A percentile compares a stretch with the other conserved stretches of the same genome.
These are phyloP conservation scores for Solanum chmielewskii DNA, from an alignment of 257 asterid genomes.

Conservation along the genomic window DNA sequence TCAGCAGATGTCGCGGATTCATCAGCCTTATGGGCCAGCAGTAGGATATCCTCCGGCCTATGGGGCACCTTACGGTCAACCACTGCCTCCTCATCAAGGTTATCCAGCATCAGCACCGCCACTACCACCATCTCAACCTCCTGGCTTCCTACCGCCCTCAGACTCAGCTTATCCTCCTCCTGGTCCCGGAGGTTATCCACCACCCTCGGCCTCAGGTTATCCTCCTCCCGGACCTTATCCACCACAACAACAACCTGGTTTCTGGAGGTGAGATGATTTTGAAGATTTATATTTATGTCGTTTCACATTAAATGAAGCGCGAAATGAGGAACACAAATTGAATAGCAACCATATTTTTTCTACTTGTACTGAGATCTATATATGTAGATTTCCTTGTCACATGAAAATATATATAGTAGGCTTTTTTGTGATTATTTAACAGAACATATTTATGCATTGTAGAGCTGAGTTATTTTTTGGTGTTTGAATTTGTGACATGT, in stretches of 20 bases:
- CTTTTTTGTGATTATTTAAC: neutral
- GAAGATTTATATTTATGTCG: neutral
- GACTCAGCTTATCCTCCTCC: slow-evolving; percentile 4
- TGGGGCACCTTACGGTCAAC: slow-evolving; percentile 4
- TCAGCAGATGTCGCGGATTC: slow-evolving; percentile 31
- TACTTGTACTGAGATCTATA: neutral
- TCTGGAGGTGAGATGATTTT: slow-evolving; percentile 33
- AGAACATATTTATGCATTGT: neutral
- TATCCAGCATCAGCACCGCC: neutral
- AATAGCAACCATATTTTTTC: neutral
- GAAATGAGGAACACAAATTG: neutral
- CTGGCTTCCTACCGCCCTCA: neutral
- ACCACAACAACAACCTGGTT: slow-evolving; percentile 15
- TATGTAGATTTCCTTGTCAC: neutral
- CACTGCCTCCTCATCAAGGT: slow-evolving; percentile 1
- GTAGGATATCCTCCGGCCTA: slow-evolving; percentile 19
- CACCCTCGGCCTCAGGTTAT: slow-evolving; percentile 8
- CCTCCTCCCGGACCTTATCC: slow-evolving; percentile 23
- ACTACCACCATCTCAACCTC: neutral
- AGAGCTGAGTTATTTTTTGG: neutral
- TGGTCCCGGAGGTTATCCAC: slow-evolving; percentile 13
- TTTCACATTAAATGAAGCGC: neutral
- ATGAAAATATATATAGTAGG: neutral
- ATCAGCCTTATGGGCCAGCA: slow-evolving; percentile 21
- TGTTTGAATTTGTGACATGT: neutral